phyloP scores from a whole-genome alignment of 1,139 yeast genomes.

The Nadsonia commutata region DNA sequence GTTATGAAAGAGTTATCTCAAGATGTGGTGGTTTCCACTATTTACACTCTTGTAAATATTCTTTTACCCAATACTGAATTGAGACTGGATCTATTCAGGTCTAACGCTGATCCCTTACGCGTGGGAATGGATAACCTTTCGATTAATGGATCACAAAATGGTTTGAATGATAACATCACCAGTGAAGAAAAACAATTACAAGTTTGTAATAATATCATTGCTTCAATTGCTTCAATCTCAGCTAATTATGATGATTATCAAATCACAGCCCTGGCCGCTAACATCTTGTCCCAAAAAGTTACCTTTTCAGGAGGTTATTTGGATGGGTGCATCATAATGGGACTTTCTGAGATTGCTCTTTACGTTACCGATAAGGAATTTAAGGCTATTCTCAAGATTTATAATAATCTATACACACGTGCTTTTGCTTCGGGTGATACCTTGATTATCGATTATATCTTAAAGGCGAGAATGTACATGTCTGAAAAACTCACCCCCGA shows the following conservation, averaged over 20 bases:
- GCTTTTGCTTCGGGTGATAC: slow-evolving; percentile 5
- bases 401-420: slow-evolving; percentile 10
- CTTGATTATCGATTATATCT: slow-evolving; percentile 8
- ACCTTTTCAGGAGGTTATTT: slow-evolving; percentile 28
- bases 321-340: slow-evolving; percentile 32
- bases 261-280: slow-evolving; percentile 66
- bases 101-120: slow-evolving; percentile 2
- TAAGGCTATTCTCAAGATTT: slow-evolving; percentile 34
- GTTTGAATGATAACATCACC: background rate
- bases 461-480: slow-evolving; percentile 20
- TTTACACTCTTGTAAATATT: slow-evolving; percentile 70
- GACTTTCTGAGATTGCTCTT: slow-evolving; percentile 45
- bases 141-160: background rate
- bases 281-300: slow-evolving; percentile 74
- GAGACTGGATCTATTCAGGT: background rate
- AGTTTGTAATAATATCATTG: slow-evolving; percentile 35
- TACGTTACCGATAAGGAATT: slow-evolving; percentile 48
- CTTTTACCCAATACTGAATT: slow-evolving; percentile 38
- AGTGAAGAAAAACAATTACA: slow-evolving; percentile 3
- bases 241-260: slow-evolving; percentile 56
- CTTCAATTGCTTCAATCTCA: slow-evolving; percentile 60
- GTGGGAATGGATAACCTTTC: background rate
- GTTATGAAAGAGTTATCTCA: slow-evolving; percentile 41
- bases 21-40: slow-evolving; percentile 74
- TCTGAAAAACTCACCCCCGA: slow-evolving; percentile 27